Base-by-base conservation (phyloP, 805 yeast genomes). In the Ogataea allantospora region DNA sequence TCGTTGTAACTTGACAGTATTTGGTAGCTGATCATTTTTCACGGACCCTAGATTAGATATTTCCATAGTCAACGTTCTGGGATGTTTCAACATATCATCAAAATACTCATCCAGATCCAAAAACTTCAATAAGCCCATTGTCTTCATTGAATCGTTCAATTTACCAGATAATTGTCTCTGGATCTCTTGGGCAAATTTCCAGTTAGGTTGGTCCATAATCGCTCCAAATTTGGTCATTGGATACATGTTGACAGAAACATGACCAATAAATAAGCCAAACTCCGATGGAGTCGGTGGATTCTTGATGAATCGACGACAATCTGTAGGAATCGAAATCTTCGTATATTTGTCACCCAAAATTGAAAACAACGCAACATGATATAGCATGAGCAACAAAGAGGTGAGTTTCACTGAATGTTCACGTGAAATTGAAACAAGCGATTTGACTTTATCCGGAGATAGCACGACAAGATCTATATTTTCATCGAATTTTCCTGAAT, bases 21-120 rank as follows among this genome's bases (percentile, higher is more conserved):
- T 19, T 19, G 23, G 9, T 21, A 2, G 21, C 15, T 6, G 27
- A 8, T 8, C 27, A 9, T 4, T 30, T 22, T 17, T 35, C 40
- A 44, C 30, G 3, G 38, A 25, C 7, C 52, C 53, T 20, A 55
- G 33, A 31, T 55, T 55, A 2, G 58, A 55, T 1, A 55, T 17
- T 21, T 47, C 57, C 11, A 49, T 6, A 2, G 51, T 46, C 11
- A 20, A 26, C 2, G 23, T 14, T 11, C 40, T 29, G 5, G 49
- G 43, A 1, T 24, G 30, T 7, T 21, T 19, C 16, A 27, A 10
- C 7, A n/a, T 17, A 1, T 16, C 10, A 9, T 38, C 18, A 2
- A 49, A 15, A n/a, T 20, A 47, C 3, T 33, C 24, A 4, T 27
- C 20, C 11, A 21, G 18, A 16, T 43, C 28, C 3, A 48, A 30